Conservation (phyloP, 2,329 filamentous ascomycete genomes). For the Stagonosporopsis rhizophila region DNA sequence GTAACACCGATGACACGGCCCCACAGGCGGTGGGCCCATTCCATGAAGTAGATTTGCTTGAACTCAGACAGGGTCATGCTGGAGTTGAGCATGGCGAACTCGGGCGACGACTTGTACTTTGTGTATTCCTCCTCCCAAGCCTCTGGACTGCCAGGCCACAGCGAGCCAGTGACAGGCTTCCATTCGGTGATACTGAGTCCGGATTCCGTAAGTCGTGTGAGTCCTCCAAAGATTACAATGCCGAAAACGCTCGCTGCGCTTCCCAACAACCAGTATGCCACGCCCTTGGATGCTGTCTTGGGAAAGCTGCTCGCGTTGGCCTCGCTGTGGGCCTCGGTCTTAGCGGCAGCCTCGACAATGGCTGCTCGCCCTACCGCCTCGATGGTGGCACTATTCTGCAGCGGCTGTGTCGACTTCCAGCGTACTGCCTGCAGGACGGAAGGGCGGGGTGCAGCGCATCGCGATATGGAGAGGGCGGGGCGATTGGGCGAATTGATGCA, state of each 20-base stretch:
- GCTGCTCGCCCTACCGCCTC: slow-evolving; percentile 23
- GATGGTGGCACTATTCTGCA: slow-evolving; percentile 33
- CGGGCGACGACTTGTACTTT: slow-evolving; percentile 90
- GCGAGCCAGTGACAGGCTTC: slow-evolving; percentile 91
- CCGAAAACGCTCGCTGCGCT: slow-evolving; percentile 95
- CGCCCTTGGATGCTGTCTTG: slow-evolving; percentile 73
- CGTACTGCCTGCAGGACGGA: slow-evolving; percentile 41
- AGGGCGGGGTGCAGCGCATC: slow-evolving; percentile 27
- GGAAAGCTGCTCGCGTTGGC: slow-evolving; percentile 54
- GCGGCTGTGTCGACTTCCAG: slow-evolving; percentile 45
- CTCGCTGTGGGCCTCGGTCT: slow-evolving; percentile 11
- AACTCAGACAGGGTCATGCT: slow-evolving; percentile 93
- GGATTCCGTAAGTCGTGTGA: slow-evolving; percentile 94
- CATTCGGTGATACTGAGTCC: slow-evolving; percentile 99
- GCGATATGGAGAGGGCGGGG: slow-evolving; percentile 21
- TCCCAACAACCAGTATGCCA: slow-evolving; percentile 91
- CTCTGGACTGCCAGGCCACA: slow-evolving; percentile 77
- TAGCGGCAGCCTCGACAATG: slow-evolving; percentile 22
- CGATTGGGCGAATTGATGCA: slow-evolving; percentile 41
- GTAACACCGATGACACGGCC: slow-evolving; percentile 88
- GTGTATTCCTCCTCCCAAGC: slow-evolving; percentile 94
- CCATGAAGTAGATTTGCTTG: slow-evolving; percentile 99
- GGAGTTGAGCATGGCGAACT: slow-evolving; percentile 90
- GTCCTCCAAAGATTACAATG: slow-evolving; percentile 92
- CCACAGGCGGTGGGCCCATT: slow-evolving; percentile 96